A percentile compares a stretch with the other conserved stretches of the same genome.
phyloP scores from a whole-genome alignment of 768 basidiomycete genomes.

The Phylloporus arenicola region DNA sequence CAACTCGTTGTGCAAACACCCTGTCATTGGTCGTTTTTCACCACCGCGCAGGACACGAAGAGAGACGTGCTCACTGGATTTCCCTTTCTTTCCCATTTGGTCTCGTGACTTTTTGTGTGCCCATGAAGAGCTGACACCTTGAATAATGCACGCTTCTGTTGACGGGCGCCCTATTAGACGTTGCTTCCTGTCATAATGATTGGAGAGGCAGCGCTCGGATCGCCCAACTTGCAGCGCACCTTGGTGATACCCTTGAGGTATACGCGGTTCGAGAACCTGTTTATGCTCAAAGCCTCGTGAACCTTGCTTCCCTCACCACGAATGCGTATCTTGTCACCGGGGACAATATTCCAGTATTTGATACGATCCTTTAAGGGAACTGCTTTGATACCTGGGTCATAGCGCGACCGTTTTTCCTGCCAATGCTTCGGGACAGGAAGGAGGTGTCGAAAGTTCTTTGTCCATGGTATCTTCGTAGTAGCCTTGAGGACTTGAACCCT shows the following conservation, averaged over 20 bases:
- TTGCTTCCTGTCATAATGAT: slow-evolving; percentile 16
- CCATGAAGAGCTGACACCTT: slow-evolving; percentile 71
- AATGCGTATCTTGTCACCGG: slow-evolving; percentile 73
- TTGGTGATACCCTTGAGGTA: slow-evolving; percentile 43
- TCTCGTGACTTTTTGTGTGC: slow-evolving; percentile 43
- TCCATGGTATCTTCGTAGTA: slow-evolving; percentile 51
- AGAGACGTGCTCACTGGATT: slow-evolving; percentile 39
- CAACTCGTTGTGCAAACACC: slow-evolving; percentile 72
- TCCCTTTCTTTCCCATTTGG: slow-evolving; percentile 31
- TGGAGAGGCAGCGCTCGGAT: not conserved
- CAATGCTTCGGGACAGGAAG: slow-evolving; percentile 54
- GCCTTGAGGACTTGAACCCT: slow-evolving; percentile 39
- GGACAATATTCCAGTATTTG: slow-evolving; percentile 83
- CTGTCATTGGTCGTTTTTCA: slow-evolving; percentile 33
- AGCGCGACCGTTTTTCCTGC: slow-evolving; percentile 39
- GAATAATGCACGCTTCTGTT: slow-evolving; percentile 61
- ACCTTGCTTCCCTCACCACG: slow-evolving; percentile 59
- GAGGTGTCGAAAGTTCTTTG: slow-evolving; percentile 63
- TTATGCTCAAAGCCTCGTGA: slow-evolving; percentile 69
- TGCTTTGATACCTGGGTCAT: slow-evolving; percentile 44
- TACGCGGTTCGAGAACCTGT: slow-evolving; percentile 65
- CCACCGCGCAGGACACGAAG: not conserved
- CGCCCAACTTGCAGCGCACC: slow-evolving; percentile 18
- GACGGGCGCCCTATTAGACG: slow-evolving; percentile 21
- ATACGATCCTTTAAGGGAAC: slow-evolving; percentile 64